Conservation (phyloP, 257 asterid genomes). For the Nicotiana benthamiana region DNA sequence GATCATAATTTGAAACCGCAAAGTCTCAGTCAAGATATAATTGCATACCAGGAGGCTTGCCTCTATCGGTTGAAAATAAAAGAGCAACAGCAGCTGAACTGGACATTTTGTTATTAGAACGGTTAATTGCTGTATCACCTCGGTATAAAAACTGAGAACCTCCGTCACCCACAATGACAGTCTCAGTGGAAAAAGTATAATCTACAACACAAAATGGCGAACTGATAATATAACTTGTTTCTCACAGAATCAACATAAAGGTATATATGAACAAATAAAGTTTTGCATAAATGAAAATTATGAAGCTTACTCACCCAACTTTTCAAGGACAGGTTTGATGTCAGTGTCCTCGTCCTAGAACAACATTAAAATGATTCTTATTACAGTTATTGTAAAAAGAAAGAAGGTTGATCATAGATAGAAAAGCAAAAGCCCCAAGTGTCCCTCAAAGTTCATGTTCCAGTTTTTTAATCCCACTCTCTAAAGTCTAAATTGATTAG, state of each 20-base stretch:
- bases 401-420: neutral
- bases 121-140: slow-evolving; percentile 24
- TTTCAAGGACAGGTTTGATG: slow-evolving; percentile 58
- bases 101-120: neutral
- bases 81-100: slow-evolving; percentile 49
- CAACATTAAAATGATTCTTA: slow-evolving; percentile 31
- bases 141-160: slow-evolving; percentile 39
- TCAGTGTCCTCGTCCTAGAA: slow-evolving; percentile 53
- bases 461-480: neutral
- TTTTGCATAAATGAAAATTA: neutral
- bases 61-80: slow-evolving; percentile 47
- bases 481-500: neutral
- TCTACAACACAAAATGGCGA: slow-evolving; percentile 33
- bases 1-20: neutral
- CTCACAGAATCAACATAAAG: neutral
- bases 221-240: neutral
- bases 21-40: slow-evolving; percentile 5
- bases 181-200: slow-evolving; percentile 52
- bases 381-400: slow-evolving; percentile 15
- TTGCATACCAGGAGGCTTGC: slow-evolving; percentile 48
- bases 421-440: slow-evolving; percentile 3
- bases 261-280: neutral
- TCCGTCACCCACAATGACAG: slow-evolving; percentile 63
- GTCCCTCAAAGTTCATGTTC: neutral
- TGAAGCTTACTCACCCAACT: slow-evolving; percentile 58